A percentile compares a stretch with the other conserved stretches of the same genome.
Conservation (phyloP, 2,329 filamentous ascomycete species). For the Sporothrix pallida region DNA sequence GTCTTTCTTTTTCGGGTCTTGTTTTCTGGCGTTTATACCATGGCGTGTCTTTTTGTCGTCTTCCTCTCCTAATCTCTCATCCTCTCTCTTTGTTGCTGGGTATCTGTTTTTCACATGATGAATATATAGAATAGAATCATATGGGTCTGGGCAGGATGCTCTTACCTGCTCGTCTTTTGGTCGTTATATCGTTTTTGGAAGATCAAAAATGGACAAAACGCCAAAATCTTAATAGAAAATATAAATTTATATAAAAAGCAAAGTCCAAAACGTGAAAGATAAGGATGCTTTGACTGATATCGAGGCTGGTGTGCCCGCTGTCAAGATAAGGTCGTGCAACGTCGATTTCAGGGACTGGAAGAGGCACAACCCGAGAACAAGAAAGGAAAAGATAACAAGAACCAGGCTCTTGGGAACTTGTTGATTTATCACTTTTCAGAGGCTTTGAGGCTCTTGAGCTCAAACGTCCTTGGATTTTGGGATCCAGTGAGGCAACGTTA, state of each 20-base stretch:
- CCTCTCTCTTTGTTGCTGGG: not conserved
- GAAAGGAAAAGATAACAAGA: not conserved
- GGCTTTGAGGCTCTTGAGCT: not conserved
- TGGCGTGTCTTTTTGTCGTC: not conserved
- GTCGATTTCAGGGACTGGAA: not conserved
- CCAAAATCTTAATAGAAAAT: not conserved
- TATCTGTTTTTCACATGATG: not conserved
- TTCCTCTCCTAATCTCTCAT: slow-evolving; percentile 4
- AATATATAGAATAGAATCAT: slow-evolving; percentile 2
- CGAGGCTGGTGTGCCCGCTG: no score
- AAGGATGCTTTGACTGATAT: not conserved
- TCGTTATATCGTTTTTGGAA: not conserved
- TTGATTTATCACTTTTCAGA: not conserved
- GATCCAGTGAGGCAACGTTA: slow-evolving; percentile 11
- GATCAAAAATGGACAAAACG: no score
- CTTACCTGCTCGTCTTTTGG: not conserved
- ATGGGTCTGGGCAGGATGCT: not conserved
- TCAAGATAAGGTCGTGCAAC: not conserved
- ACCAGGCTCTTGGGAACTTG: not conserved
- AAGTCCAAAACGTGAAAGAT: not conserved
- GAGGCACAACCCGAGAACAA: not conserved
- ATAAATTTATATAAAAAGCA: not conserved
- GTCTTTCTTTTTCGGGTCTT: not conserved
- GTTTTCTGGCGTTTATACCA: slow-evolving; percentile 4
- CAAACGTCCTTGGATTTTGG: not conserved